Evolutionary conservation across 1,139 yeast species (phyloP), one percentile per base, ranked within the genome.

Genomic region (Yamadazyma blattariae): DNA sequence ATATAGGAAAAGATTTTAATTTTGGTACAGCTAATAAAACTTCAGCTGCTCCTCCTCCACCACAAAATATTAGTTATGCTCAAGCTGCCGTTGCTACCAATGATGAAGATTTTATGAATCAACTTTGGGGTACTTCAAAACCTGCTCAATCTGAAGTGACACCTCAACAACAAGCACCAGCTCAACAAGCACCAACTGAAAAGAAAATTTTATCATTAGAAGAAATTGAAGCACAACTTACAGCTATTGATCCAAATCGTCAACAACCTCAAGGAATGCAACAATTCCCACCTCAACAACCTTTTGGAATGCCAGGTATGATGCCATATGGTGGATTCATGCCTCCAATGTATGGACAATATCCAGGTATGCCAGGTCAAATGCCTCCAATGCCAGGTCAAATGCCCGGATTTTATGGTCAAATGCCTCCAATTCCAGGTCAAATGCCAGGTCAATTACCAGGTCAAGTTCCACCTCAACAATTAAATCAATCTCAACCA

Each of bases 161-260:
- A 37, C 29, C 37, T 26, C 15, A 32, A 12, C 46, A 35, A 29
- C 36, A 36, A 17, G 19, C 56, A 37, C 29, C 38, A 26, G 15
- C 31, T 15, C 46, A 34, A 28, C 36, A 36, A 19, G 19, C 38
- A 22, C 10, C 7, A 10, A 33, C 37, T 14, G 74, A 64, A 35
- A 67, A 64, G 52, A 75, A 69, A 50, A 69, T 81, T 31, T 64
- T 81, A 46, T 81, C 90, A 12, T 65, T 84, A 48, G 88, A 81
- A 54, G 92, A 85, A 50, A 79, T 82, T 46, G 92, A 84, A 56
- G 86, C 90, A 11, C 87, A 79, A 51, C 71, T 84, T 59, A 65
- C 79, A 42, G 67, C 74, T 17, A 68, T 69, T 44, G 74, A 68
- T 42, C 61, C 56, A 36, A 65, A 57, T 27, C 58, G 49, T 30